Evolutionary conservation across 345 rosid genomes (phyloP), one percentile per base, ranked within the genome.

Genomic region (Eucalyptus tenuipes): DNA sequence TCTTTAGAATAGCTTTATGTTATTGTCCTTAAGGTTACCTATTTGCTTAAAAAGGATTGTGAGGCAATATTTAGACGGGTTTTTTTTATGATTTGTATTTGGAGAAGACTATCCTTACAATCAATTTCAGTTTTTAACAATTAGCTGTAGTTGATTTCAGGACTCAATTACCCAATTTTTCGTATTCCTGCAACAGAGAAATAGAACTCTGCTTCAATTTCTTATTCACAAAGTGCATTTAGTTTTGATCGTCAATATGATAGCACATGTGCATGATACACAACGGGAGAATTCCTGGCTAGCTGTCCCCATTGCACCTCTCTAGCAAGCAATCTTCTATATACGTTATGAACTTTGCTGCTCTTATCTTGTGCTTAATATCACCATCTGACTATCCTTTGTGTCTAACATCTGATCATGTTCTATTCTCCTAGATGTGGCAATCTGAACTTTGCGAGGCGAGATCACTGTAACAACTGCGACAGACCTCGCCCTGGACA

Each of bases 361-460:
- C n/a, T 45, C 50, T 71, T 71, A 20, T 37, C 29, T 40, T 37
- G 15, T 22, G 82, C 82, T 20, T 37, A 13, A 40, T 75, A 10
- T 75, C 7, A 40, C 15, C 27, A 40, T 75, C 82, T 75, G 82
- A 79, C 14, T 31, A 24, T 31, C 86, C 66, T 45, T 25, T 17
- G n/a, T 49, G 47, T 25, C 42, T 48, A 44, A 44, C 79, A 88
- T 88, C 47, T 24, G 24, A 47, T 57, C 40, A 20, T 91, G 44
- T 66, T 85, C 86, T 80, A 85, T 85, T 92, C 68, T 82, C 55
- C 87, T 93, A 96, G 99, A 88, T 97, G 99, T 87, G 90, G 90
- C 88, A 95, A 96, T 93, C 92, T 97, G 91, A 97, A 96, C 92
- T 97, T 97, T 94, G 97, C 98, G 9, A 94, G 98, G 91, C 94